These are phyloP conservation scores for Cylindrodendrum hubeiense DNA, from an alignment of 2,329 filamentous ascomycete species.

Conservation along the genomic window DNA sequence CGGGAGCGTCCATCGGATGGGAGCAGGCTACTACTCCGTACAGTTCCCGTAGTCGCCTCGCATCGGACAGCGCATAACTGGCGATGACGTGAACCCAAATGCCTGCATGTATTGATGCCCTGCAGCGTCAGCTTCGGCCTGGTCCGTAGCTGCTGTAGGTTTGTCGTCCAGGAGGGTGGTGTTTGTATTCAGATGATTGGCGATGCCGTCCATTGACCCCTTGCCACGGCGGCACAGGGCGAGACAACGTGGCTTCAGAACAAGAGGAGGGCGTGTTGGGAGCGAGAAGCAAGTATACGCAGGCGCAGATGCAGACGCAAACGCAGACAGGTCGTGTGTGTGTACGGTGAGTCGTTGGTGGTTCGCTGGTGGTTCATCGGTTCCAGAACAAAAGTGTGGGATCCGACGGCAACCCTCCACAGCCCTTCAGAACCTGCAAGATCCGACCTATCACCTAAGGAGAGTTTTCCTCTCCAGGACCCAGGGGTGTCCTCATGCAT, in stretches of 20 bases:
- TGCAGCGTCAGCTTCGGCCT: constrained; percentile 17
- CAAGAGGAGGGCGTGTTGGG: not conserved
- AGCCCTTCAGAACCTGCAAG: not conserved
- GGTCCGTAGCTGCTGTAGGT: constrained; percentile 2
- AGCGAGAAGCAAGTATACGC: not conserved
- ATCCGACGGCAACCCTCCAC: not conserved
- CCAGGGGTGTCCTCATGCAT: not conserved
- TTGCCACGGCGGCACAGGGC: not conserved
- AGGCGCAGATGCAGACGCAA: not conserved
- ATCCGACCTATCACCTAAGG: not conserved
- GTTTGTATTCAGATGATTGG: not conserved
- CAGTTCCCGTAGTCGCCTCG: constrained; percentile 1
- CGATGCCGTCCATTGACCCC: not conserved
- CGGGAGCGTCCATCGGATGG: constrained; percentile 3
- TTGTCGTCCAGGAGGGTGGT: not conserved
- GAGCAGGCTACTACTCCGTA: not conserved
- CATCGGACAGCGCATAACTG: constrained; percentile 24
- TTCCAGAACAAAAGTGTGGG: not conserved
- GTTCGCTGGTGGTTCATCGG: not conserved
- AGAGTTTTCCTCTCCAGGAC: not conserved
- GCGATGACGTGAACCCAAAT: constrained; percentile 23
- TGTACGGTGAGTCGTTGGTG: not conserved
- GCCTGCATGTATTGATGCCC: constrained; percentile 28
- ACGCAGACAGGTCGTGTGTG: not conserved
- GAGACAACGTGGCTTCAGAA: not conserved